A percentile compares a stretch with the other conserved stretches of the same genome.
These are phyloP conservation scores for Posidonia oceanica DNA, from an alignment of 116 monocot species.

Conservation along the genomic window DNA sequence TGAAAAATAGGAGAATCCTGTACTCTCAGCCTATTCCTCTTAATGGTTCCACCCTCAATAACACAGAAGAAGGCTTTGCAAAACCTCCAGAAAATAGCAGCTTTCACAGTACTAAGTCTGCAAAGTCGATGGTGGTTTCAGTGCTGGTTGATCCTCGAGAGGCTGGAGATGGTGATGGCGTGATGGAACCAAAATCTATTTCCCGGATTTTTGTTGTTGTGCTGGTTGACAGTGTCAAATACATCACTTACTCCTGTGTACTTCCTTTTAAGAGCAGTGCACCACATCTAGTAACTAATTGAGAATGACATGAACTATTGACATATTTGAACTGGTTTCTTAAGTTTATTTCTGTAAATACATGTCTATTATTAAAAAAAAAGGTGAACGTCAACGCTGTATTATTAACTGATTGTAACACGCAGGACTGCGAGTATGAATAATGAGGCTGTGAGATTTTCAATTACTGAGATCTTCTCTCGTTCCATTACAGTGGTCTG, in stretches of 20 bases:
- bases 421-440: no score
- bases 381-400: no score
- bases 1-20: constrained; percentile 61
- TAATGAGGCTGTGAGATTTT: no score
- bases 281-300: constrained; percentile 9
- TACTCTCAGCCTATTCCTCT: constrained; percentile 44
- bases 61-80: constrained; percentile 15
- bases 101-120: constrained; percentile 18
- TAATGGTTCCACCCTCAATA: constrained; percentile 29
- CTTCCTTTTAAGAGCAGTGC: constrained; percentile 54
- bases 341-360: no score
- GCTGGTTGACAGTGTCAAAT: constrained; percentile 81
- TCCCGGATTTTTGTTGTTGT: constrained; percentile 84
- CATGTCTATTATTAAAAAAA: no score
- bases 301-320: not conserved
- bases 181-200: constrained; percentile 48
- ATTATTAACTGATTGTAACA: no score
- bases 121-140: constrained; percentile 59
- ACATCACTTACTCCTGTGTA: constrained; percentile 89
- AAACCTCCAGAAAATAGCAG: constrained; percentile 23
- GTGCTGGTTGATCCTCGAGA: constrained; percentile 86
- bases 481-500: no score
- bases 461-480: no score
- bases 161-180: constrained; percentile 46
- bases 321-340: not conserved